Base-by-base conservation (phyloP, 2,329 filamentous ascomycete species). In the Trichophyton equinum region DNA sequence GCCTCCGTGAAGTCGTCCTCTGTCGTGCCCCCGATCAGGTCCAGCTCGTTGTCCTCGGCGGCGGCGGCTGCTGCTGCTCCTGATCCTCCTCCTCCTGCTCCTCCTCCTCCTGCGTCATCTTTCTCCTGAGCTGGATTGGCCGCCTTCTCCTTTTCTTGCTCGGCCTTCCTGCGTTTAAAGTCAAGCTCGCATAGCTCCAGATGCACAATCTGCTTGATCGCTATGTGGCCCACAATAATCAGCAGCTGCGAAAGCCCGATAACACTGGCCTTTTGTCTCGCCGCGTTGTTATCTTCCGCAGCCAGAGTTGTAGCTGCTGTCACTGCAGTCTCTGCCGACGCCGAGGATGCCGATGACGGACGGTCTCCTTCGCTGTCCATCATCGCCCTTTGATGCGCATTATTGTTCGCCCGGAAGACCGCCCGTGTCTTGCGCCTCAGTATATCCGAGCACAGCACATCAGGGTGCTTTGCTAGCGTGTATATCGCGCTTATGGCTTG, bases 201-300 rank as follows among this genome's bases (percentile, higher is more conserved):
- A 72, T 99, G 94, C 0, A 99, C 95, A 67, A 99, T 99, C 71
- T 99, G 95, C 76, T 99, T 99, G 71, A 99, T 94, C 13, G 94
- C 94, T 56, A 97, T 88, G 70, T 99, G 94, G 0, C 94, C 94
- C 33, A 97, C 92, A 40, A 96, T 87, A 71, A 97, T 97, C 0
- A 99, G 80, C 1, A 99, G 81, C 69, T 97, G 94, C 0, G 94
- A 96, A 1, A 99, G 79, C 0, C 84, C 85, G 55, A 91, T 81
- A 0, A 89, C 71, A 8, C 72, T 85, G 3, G 85, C 83, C 66
- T 86, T 89, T 33, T 86, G 83, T 68, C 81, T 84, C 7, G 78
- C 74, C 22, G 65, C 63, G 22, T 73, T 70, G 27, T 66, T 67
- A 7, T 75, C 70, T 13, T 68, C 71, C 11, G 71, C 71, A 9